Evolutionary conservation across 2,329 filamentous ascomycete species (phyloP).

Genomic region (Epichloe glyceriae): DNA sequence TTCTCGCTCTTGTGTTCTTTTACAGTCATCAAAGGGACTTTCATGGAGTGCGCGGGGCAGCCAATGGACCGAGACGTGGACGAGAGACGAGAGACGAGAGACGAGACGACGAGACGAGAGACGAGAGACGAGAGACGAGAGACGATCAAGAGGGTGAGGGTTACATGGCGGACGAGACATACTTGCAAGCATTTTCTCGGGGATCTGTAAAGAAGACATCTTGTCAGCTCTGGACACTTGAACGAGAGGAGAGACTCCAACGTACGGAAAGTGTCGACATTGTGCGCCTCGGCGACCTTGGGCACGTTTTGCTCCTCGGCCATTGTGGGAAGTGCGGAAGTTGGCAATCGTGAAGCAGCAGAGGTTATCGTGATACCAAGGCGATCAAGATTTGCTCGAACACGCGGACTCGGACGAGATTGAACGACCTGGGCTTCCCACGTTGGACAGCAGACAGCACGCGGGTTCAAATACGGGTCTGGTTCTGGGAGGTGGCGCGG

Average conservation of each 20-base stretch:
- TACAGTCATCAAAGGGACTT: background rate
- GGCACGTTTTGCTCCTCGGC: slow-evolving; percentile 29
- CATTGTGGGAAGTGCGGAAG: slow-evolving; percentile 22
- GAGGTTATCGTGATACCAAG: background rate
- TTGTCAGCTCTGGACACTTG: background rate
- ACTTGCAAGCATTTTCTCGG: slow-evolving; percentile 58
- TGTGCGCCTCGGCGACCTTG: slow-evolving; percentile 61
- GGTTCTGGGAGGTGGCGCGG: slow-evolving; percentile 2
- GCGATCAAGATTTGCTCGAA: background rate
- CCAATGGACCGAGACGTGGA: background rate
- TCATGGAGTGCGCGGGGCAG: too few species aligned
- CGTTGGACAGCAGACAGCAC: too few species aligned
- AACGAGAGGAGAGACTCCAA: background rate
- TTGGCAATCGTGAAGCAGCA: background rate
- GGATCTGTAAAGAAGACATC: slow-evolving; percentile 33
- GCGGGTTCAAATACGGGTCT: background rate
- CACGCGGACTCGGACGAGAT: background rate
- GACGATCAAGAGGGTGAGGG: background rate
- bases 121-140: background rate
- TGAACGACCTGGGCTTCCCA: too few species aligned
- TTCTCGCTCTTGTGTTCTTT: background rate
- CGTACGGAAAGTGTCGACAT: slow-evolving; percentile 62
- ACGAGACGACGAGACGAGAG: background rate
- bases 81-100: too few species aligned
- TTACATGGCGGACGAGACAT: slow-evolving; percentile 20